phyloP scores from a whole-genome alignment of 1,284 basidiomycete species.

The Anthracocystis walkeri region DNA sequence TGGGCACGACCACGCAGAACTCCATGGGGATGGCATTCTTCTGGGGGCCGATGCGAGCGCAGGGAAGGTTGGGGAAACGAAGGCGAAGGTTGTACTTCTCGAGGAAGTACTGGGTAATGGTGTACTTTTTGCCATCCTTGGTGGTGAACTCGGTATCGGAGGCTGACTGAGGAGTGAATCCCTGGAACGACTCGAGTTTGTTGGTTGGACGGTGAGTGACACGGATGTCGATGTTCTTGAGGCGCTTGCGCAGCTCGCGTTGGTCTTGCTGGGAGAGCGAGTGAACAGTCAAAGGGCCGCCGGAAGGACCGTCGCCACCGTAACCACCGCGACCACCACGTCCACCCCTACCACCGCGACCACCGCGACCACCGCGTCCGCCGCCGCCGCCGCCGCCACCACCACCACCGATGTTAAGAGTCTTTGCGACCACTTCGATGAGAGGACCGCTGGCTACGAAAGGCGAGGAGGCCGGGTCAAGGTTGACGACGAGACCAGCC shows the following conservation, averaged over 20 bases:
- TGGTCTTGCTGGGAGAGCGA: slow-evolving; percentile 28
- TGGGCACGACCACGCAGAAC: slow-evolving; percentile 39
- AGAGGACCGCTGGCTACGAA: slow-evolving; percentile 50
- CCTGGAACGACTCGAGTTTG: slow-evolving; percentile 52
- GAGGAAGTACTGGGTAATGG: slow-evolving; percentile 42
- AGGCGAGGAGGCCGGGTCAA: slow-evolving; percentile 57
- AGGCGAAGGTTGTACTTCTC: slow-evolving; percentile 52
- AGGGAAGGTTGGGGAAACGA: slow-evolving; percentile 43
- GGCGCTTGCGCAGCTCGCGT: slow-evolving; percentile 50
- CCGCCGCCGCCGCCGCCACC: slow-evolving; percentile 50
- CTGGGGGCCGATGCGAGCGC: slow-evolving; percentile 40
- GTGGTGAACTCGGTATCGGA: slow-evolving; percentile 34
- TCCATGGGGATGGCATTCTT: slow-evolving; percentile 52
- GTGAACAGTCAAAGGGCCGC: slow-evolving; percentile 7
- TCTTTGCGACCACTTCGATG: slow-evolving; percentile 39
- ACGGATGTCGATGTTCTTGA: slow-evolving; percentile 44
- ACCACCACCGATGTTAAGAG: slow-evolving; percentile 39
- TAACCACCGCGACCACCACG: slow-evolving; percentile 18
- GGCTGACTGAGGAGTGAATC: slow-evolving; percentile 45
- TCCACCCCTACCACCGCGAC: slow-evolving; percentile 19
- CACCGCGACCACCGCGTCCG: slow-evolving; percentile 44
- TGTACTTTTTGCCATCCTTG: slow-evolving; percentile 32
- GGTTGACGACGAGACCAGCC: slow-evolving; percentile 56
- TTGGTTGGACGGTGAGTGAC: slow-evolving; percentile 49
- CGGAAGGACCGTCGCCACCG: slow-evolving; percentile 6